Evolutionary conservation across 192 early-diverging fungal genomes (phyloP), one percentile per base, ranked within the genome.

Genomic region (Kickxella alabastrina): DNA sequence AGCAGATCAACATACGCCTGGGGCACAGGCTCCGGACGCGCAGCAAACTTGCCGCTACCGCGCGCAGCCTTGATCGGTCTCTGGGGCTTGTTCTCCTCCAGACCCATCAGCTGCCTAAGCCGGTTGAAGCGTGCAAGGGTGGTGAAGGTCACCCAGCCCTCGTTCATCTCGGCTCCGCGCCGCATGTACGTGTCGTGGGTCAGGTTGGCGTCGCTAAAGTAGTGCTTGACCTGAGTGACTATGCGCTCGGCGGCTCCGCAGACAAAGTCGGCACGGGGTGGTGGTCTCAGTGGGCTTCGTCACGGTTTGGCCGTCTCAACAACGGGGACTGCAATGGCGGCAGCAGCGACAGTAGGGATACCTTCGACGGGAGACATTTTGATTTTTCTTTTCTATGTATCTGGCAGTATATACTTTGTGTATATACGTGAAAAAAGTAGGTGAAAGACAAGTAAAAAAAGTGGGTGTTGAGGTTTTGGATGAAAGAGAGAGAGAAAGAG

Each of bases 151-250:
- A 76, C 45, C 65, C 73, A 76, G 10, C 73, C 73, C 43, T 65
- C 67, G 37, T 70, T 48, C 40, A 43, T 46, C 14, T 31, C 35
- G 3, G 70, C 44, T 13, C 40, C 46, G 48, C 70, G 60, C 50
- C 66, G 58, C 67, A 76, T 69, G 36, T 49, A 76, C 26, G 39
- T 37, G 51, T 76, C 73, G 57, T 69, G 73, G 57, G 59, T 76
- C 50, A 76, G 46, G 62, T 65, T 76, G 14, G 62, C 73, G 17
- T 76, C 62, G 62, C 62, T 61, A 50, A 76, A 65, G 51, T 76
- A 76, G 62, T 76, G 62, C 73, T 76, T 76, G 36, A 76, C 56
- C 37, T 76, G 73, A 8, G 42, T 17, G 8, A 75, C 65, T 0
- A 75, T 38, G 54, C 58, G 57, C 12, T 48, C 48, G 15, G 71